phyloP scores from a whole-genome alignment of 2,329 filamentous ascomycete genomes.

The Leptoxyphium fumago region DNA sequence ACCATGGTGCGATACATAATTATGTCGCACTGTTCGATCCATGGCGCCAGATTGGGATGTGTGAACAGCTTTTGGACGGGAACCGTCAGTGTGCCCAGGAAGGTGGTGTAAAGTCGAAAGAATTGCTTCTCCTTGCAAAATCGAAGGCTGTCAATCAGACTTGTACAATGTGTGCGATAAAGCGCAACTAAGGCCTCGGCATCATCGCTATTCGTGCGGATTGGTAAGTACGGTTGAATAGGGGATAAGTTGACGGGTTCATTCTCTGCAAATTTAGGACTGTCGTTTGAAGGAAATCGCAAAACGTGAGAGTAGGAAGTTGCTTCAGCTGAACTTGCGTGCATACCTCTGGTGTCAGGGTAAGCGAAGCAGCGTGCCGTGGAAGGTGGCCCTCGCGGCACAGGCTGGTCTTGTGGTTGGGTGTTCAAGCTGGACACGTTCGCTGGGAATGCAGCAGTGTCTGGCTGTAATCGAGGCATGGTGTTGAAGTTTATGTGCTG shows the following conservation, averaged over 20 bases:
- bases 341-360: conserved; percentile 28
- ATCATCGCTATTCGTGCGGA: conserved; percentile 70
- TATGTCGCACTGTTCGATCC: conserved; percentile 94
- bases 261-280: conserved; percentile 45
- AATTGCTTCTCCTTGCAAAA: conserved; percentile 96
- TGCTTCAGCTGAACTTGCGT: conserved; percentile 24
- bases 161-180: conserved; percentile 90
- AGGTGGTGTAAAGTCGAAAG: conserved; percentile 85
- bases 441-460: conserved; percentile 32
- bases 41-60: conserved; percentile 65
- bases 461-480: conserved; percentile 31
- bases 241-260: conserved; percentile 69
- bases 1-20: conserved; percentile 96
- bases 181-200: conserved; percentile 74
- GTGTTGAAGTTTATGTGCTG: conserved; percentile 23
- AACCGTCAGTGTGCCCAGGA: conserved; percentile 91
- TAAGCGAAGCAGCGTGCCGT: conserved; percentile 32
- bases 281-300: conserved; percentile 44
- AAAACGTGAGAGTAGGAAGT: conserved; percentile 47
- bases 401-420: conserved; percentile 11
- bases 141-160: conserved; percentile 84
- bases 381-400: conserved; percentile 25
- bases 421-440: conserved; percentile 18
- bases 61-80: conserved; percentile 87
- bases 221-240: conserved; percentile 67